Evolutionary conservation across 2,329 filamentous ascomycete species (phyloP), one percentile per base, ranked within the genome.

Genomic region (Talaromyces rugulosus): DNA sequence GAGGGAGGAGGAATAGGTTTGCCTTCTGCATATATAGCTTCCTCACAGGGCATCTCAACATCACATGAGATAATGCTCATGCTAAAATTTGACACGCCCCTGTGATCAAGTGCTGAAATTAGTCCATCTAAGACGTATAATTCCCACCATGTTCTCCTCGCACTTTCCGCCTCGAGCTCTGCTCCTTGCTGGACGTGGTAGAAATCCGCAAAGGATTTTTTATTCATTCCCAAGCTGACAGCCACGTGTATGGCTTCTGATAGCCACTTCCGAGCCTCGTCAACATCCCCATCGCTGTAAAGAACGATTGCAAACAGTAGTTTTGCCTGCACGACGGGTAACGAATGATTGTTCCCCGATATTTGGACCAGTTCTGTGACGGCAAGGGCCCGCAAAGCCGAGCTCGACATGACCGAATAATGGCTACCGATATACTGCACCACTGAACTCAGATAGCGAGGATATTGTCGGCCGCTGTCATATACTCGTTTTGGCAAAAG

Each of bases 111-210:
- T 31, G 59, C 89, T 6, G 90, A 88, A 64, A 93, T 83, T 82
- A 93, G 89, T 59, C 88, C 89, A 70, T 93, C 90, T 18, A 89
- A 83, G n/a, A 89, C 83, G 70, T 87, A 91, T 52, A 88, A 67
- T 66, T 82, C 90, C 91, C 91, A 95, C 91, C 91, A 95, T 1
- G 91, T 95, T 64, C 91, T 81, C 28, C 90, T 84, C 86, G 89
- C 90, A 71, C 88, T 89, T 74, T 95, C 91, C 4, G 56, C 61
- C 8, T 62, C 56, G n/a, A 62, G 27, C 4, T 52, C 59, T 5
- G 14, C 44, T 2, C 58, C 58, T 34, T 60, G 36, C 44, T 33
- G 55, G 34, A 33, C 52, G 9, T 28, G 27, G 50, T 55, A 59
- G 14, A 59, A 55, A n/a, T 55, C 14, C n/a, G 50, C 47, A 27